Percentiles rank a stretch among this genome's conserved stretches.
Conservation (phyloP, 441 rosid genomes). For the Melastoma candidum region DNA sequence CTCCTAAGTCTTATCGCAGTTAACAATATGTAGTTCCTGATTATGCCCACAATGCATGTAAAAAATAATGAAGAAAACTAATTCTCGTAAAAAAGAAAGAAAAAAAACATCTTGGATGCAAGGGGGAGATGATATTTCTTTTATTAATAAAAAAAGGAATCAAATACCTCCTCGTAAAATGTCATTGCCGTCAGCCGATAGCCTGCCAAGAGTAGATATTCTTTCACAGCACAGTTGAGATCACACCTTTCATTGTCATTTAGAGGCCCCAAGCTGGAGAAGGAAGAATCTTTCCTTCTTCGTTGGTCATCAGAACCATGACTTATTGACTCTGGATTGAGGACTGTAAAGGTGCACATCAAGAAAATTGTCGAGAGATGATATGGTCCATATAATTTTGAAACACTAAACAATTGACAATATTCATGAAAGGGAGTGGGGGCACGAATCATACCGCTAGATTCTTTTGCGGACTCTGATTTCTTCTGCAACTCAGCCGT, state of each 20-base stretch:
- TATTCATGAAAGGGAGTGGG: no score
- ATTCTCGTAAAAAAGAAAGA: no score
- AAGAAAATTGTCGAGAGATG: conserved; percentile 3
- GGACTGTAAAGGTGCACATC: conserved; percentile 30
- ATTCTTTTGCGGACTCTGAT: conserved; percentile 33
- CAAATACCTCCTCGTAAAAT: conserved; percentile 80
- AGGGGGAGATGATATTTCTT: no score
- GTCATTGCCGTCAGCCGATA: conserved; percentile 96
- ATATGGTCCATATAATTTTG: not conserved
- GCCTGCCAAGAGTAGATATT: conserved; percentile 87
- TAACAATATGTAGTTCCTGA: no score
- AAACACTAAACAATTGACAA: not conserved
- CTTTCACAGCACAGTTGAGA: conserved; percentile 89
- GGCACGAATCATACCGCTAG: conserved; percentile 29
- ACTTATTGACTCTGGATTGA: conserved; percentile 28
- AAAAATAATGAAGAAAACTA: no score
- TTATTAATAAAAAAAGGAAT: no score
- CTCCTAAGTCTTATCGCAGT: no score
- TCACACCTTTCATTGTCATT: conserved; percentile 76
- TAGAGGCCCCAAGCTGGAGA: conserved; percentile 70
- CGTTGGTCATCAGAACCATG: conserved; percentile 40
- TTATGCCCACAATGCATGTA: no score
- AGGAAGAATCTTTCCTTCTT: conserved; percentile 45
- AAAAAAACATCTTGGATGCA: no score
- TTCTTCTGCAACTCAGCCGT: conserved; percentile 63